Evolutionary conservation across 352 stramenopile genomes (phyloP).

Genomic region (Phytophthora cactorum): DNA sequence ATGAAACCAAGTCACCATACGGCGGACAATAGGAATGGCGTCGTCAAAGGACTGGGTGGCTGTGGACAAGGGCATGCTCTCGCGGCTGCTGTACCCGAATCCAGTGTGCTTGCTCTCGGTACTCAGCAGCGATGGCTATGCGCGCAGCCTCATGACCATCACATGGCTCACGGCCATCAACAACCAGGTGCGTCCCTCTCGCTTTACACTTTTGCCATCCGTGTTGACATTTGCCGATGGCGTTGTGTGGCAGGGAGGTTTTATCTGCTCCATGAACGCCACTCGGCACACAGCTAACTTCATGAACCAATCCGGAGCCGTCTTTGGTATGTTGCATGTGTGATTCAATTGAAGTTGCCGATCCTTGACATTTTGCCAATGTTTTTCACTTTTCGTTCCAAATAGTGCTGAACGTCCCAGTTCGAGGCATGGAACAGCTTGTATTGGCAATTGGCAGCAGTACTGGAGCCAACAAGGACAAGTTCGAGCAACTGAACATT

Average conservation of each 20-base stretch:
- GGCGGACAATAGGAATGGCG: conserved; percentile 8
- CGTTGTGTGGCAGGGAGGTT: conserved; percentile 50
- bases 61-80: conserved; percentile 78
- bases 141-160: conserved; percentile 80
- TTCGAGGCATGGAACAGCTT: conserved; percentile 73
- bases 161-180: conserved; percentile 90
- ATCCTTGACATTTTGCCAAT: conserved; percentile 2
- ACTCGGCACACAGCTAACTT: conserved; percentile 69
- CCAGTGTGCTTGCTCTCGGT: conserved; percentile 79
- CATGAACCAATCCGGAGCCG: conserved; percentile 47
- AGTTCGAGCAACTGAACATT: conserved; percentile 63
- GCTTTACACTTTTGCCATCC: conserved; percentile 10
- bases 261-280: conserved; percentile 85
- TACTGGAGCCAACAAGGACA: conserved; percentile 61
- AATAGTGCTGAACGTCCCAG: conserved; percentile 78
- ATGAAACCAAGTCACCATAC: conserved; percentile 19
- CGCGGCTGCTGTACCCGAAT: conserved; percentile 82
- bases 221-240: conserved; percentile 5
- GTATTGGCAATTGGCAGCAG: conserved; percentile 78
- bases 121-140: conserved; percentile 22
- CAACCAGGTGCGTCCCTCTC: conserved; percentile 60
- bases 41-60: conserved; percentile 47
- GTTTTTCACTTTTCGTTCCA: conserved; percentile 1
- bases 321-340: conserved; percentile 57
- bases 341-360: conserved; percentile 12